Conservation (phyloP, 2,329 filamentous ascomycete genomes). For the Epichloe aotearoae region DNA sequence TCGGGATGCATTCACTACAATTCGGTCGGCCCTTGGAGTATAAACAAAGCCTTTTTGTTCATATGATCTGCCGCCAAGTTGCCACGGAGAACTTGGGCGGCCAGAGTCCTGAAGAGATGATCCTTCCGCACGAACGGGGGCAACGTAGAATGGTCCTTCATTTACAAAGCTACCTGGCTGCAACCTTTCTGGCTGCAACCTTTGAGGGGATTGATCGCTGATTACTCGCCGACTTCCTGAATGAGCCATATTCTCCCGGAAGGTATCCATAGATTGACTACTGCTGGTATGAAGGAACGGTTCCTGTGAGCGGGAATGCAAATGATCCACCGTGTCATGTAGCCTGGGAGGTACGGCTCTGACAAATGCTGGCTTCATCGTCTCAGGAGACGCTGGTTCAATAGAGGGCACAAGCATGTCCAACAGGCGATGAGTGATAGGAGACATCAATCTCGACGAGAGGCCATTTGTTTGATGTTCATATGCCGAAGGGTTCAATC, state of each 20-base stretch:
- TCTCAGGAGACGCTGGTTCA: conserved; percentile 27
- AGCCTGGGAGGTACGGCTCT: conserved; percentile 18
- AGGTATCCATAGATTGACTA: conserved; percentile 1
- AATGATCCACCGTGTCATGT: conserved; percentile 11
- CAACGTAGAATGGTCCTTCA: conserved; percentile 1
- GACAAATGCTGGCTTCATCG: conserved; percentile 22
- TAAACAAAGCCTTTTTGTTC: conserved; percentile 8
- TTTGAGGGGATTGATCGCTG: conserved; percentile 6
- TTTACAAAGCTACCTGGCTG: conserved; percentile 1
- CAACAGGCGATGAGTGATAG: conserved; percentile 14
- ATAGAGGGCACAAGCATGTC: conserved; percentile 35
- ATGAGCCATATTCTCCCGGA: background rate
- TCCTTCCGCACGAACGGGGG: background rate
- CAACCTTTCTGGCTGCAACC: background rate
- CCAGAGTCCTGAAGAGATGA: background rate
- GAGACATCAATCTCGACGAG: conserved; percentile 6
- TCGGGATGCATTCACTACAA: conserved; percentile 18
- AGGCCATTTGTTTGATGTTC: conserved; percentile 8
- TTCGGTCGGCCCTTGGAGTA: conserved; percentile 14
- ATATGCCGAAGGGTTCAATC: conserved; percentile 15
- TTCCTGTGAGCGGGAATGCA: conserved; percentile 6
- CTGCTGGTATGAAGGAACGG: conserved; percentile 9
- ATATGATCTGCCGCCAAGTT: conserved; percentile 6
- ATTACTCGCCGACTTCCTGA: conserved; percentile 7
- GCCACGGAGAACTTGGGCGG: conserved; percentile 1